Percentiles rank a stretch among this genome's conserved stretches.
These are phyloP conservation scores for Monosporascus sp. DNA, from an alignment of 2,329 filamentous ascomycete genomes.

Conservation along the genomic window DNA sequence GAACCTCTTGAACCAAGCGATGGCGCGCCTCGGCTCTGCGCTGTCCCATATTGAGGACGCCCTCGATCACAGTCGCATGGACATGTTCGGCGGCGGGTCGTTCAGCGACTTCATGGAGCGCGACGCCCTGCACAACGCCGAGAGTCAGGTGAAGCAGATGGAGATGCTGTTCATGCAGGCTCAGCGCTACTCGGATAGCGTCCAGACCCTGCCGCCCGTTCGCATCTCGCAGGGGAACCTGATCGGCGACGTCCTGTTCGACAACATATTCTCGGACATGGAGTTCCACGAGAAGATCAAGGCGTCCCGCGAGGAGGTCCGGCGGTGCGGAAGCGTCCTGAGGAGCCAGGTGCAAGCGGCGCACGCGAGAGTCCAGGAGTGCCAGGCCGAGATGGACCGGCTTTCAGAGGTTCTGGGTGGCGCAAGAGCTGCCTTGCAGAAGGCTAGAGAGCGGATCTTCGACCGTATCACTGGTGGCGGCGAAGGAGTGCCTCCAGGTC, in stretches of 20 bases:
- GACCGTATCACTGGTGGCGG: slow-evolving; percentile 13
- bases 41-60: slow-evolving; percentile 36
- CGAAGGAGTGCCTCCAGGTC: not conserved
- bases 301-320: slow-evolving; percentile 31
- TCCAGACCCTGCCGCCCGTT: slow-evolving; percentile 34
- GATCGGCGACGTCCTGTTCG: slow-evolving; percentile 48
- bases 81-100: slow-evolving; percentile 45
- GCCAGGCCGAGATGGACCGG: slow-evolving; percentile 24
- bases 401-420: slow-evolving; percentile 26
- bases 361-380: slow-evolving; percentile 15
- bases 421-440: slow-evolving; percentile 36
- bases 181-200: slow-evolving; percentile 29
- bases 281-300: slow-evolving; percentile 48
- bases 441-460: slow-evolving; percentile 38
- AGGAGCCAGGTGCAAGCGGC: slow-evolving; percentile 20
- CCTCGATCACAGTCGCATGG: slow-evolving; percentile 33
- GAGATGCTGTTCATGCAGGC: slow-evolving; percentile 35
- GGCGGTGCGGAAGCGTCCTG: slow-evolving; percentile 28
- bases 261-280: slow-evolving; percentile 49
- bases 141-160: slow-evolving; percentile 36
- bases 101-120: slow-evolving; percentile 49
- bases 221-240: slow-evolving; percentile 39
- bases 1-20: slow-evolving; percentile 33
- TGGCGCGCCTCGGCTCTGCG: slow-evolving; percentile 29
- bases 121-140: slow-evolving; percentile 42